Base-by-base conservation (phyloP, 2,329 filamentous ascomycete genomes). In the Triangularia setosa region DNA sequence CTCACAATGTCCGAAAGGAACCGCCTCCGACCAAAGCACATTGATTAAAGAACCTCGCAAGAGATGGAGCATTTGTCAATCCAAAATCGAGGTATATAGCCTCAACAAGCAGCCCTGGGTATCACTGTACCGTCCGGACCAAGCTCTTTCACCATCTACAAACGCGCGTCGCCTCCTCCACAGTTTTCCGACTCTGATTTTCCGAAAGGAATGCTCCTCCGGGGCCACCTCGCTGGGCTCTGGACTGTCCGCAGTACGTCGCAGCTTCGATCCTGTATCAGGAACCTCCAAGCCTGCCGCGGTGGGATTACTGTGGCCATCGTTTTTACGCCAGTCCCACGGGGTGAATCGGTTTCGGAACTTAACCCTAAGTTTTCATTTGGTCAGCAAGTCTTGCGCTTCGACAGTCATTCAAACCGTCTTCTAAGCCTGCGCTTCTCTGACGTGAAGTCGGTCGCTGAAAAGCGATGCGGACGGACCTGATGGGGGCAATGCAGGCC, bases 291-390 rank as follows among this genome's bases (percentile, higher is more conserved):
- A 75, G 76, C 72, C 76, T 75, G 82, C 81, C 72, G 82, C 79
- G 82, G 71, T 72, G 72, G 80, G 81, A 78, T 74, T 65, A 73
- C 68, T 71, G 69, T 60, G 68, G 68, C 74, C 63, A 57, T 61
- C 63, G 64, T 62, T 64, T 64, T 24, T 12, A 18, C 30, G 76
- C 79, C 78, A 76, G 77, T 73, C 75, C 73, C 74, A 74, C 76
- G 80, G 79, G 79, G 85, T 83, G 85, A 89, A 86, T 82, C 81
- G 81, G 79, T 81, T 79, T 89, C 88, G 92, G 91, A 93, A 93
- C 91, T 93, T 96, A 97, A 96, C 93, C 93, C 93, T 97, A 97
- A 90, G 84, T 81, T 81, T 78, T 80, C 75, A 77, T 81, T 87
- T 90, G 90, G 91, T 88, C 87, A 74, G 11, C 33, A 67, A 91